Base-by-base conservation (phyloP, 129 eudicot species). In the Tagetes patula region DNA sequence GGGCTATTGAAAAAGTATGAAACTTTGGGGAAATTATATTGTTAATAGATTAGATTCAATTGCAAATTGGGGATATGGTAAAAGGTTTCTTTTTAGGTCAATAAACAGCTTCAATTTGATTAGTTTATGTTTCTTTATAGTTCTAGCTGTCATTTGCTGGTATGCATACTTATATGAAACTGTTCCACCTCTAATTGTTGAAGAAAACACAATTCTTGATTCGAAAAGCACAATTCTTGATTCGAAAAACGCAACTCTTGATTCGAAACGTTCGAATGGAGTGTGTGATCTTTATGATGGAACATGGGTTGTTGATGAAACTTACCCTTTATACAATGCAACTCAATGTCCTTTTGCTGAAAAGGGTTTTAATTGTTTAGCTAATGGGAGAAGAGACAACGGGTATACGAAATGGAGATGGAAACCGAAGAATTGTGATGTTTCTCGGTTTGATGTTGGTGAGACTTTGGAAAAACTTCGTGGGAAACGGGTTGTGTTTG, bases 301-400 rank as follows among this genome's bases (percentile, higher is more conserved):
- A 54, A 84, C 40, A 47, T 93, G 98, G 98, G 92, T 89, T 59
- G 34, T 38, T 61, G 96, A 93, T 84, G 96, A 90, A 11, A 86
- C 45, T 58, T 87, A 90, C 74, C 95, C 96, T 62, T 64, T 86
- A 32, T 93, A 93, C 73, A 83, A 90, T 77, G 88, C 96, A 50
- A 85, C 98, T 3, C 78, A 89, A 14, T 93, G 98, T 41, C 96
- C 96, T 1, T 93, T 93, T 77, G 89, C 81, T 3, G 98, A 93
- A 65, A 76, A 62, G 13, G 87, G 98, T 61, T 93, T 93, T 71
- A 73, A 86, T 80, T 93, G 98, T 82, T 85, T 93, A 75, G 87
- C 82, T 5, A 90, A 93, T 78, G 98, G 98, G 52, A 77, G 96
- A 46, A 84, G 63, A 32, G 92, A 87, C 75, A 72, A 81, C 10